These are phyloP conservation scores for Dimargaris cristalligena DNA, from an alignment of 192 early-diverging fungal genomes.

Conservation along the genomic window DNA sequence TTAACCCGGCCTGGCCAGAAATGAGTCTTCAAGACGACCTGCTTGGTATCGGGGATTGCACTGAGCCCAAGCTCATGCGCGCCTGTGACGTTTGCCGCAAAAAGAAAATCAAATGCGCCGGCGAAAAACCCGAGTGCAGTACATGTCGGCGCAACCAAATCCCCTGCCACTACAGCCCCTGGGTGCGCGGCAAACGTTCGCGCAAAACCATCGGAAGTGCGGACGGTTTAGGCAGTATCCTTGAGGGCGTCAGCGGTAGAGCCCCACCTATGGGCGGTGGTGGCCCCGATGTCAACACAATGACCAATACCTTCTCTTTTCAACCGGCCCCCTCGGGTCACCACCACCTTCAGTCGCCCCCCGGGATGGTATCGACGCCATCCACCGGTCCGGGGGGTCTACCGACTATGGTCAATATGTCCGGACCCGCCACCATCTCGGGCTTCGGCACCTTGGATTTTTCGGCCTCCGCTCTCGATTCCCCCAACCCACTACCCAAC, in stretches of 20 bases:
- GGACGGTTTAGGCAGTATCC: not conserved
- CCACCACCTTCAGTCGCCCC: not conserved
- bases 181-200: constrained; percentile 30
- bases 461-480: too few species aligned
- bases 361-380: not conserved
- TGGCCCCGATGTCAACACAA: not conserved
- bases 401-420: too few species aligned
- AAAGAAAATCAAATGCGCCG: constrained; percentile 34
- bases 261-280: not conserved
- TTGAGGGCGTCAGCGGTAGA: too few species aligned
- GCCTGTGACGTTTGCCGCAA: constrained; percentile 31
- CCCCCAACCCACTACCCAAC: too few species aligned
- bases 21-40: constrained; percentile 9
- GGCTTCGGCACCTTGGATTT: too few species aligned
- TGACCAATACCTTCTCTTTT: not conserved
- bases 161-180: constrained; percentile 30
- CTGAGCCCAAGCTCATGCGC: constrained; percentile 26
- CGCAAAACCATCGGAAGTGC: constrained; percentile 11
- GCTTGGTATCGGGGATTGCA: constrained; percentile 15
- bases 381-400: too few species aligned
- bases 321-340: not conserved
- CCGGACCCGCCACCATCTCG: too few species aligned
- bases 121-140: constrained; percentile 26
- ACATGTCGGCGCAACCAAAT: constrained; percentile 31
- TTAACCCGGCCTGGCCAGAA: not conserved